phyloP scores from a whole-genome alignment of 305 asterid species.

The Striga hermonthica region DNA sequence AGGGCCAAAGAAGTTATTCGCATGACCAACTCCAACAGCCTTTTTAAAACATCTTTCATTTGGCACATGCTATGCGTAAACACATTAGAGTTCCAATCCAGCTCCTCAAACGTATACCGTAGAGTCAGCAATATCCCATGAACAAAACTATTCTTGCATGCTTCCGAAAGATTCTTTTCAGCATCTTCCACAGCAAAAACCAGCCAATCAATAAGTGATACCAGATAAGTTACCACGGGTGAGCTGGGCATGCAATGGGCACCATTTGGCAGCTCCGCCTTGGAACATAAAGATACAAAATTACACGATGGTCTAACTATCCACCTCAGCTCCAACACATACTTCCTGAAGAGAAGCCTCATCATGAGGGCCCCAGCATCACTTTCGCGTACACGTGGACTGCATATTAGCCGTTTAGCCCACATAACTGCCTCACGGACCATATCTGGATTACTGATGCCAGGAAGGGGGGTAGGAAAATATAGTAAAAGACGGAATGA shows the following conservation, averaged over 20 bases:
- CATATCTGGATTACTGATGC: constrained; percentile 53
- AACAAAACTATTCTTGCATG: constrained; percentile 85
- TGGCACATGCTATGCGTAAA: constrained; percentile 42
- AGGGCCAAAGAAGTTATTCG: constrained; percentile 92
- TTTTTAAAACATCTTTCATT: constrained; percentile 61
- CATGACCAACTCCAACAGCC: constrained; percentile 78
- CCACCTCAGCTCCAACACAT: constrained; percentile 82
- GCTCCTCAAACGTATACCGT: constrained; percentile 92
- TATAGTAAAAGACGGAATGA: constrained; percentile 71
- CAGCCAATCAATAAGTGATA: constrained; percentile 87
- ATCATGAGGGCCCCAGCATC: constrained; percentile 97
- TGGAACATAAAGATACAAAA: constrained; percentile 40
- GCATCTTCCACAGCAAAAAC: constrained; percentile 73
- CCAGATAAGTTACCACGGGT: constrained; percentile 46
- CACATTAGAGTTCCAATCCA: constrained; percentile 71
- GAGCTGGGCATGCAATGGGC: constrained; percentile 3
- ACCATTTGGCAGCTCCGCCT: constrained; percentile 38
- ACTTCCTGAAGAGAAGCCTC: constrained; percentile 84
- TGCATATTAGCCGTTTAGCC: constrained; percentile 88
- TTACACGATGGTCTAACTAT: constrained; percentile 51
- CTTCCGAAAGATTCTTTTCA: constrained; percentile 82
- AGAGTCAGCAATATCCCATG: constrained; percentile 91
- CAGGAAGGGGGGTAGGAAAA: constrained; percentile 94
- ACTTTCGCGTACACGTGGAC: constrained; percentile 98
- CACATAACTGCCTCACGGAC: constrained; percentile 65